These are phyloP conservation scores for Entomophthora muscae DNA, from an alignment of 371 early-diverging fungal genomes.

Conservation along the genomic window DNA sequence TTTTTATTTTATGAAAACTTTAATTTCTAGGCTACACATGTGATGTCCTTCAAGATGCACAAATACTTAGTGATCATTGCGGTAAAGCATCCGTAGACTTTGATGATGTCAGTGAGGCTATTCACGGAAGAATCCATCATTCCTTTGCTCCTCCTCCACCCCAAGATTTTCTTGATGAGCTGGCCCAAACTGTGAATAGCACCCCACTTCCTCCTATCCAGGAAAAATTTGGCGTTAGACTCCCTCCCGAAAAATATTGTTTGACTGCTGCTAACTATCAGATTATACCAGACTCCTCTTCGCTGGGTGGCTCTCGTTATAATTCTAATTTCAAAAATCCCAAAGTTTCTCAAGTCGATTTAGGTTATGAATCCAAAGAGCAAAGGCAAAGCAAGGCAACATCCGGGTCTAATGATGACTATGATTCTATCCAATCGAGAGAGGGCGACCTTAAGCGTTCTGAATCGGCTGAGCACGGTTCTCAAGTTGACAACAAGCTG, in stretches of 20 bases:
- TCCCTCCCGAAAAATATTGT: slow-evolving; percentile 84
- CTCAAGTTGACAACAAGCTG: background rate
- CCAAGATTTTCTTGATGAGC: slow-evolving; percentile 71
- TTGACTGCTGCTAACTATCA: slow-evolving; percentile 79
- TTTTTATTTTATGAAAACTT: no score
- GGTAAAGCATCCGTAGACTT: slow-evolving; percentile 60
- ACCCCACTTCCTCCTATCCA: slow-evolving; percentile 73
- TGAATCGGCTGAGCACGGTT: background rate
- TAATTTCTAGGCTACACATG: slow-evolving; percentile 65
- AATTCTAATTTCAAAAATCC: background rate
- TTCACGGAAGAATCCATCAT: slow-evolving; percentile 75
- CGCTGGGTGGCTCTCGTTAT: background rate
- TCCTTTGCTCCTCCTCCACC: slow-evolving; percentile 82
- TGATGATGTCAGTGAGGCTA: slow-evolving; percentile 86
- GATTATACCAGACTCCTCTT: slow-evolving; percentile 45
- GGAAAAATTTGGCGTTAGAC: slow-evolving; percentile 75
- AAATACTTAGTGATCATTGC: slow-evolving; percentile 87
- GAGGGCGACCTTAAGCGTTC: background rate
- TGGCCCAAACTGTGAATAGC: slow-evolving; percentile 76
- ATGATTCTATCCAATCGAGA: background rate
- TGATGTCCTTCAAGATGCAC: slow-evolving; percentile 89
- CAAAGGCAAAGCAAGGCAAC: background rate
- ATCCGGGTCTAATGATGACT: background rate
- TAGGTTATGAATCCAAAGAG: background rate
- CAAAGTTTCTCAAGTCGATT: background rate